Evolutionary conservation across 331 rosid species (phyloP).

Genomic region (Saraca asoca): DNA sequence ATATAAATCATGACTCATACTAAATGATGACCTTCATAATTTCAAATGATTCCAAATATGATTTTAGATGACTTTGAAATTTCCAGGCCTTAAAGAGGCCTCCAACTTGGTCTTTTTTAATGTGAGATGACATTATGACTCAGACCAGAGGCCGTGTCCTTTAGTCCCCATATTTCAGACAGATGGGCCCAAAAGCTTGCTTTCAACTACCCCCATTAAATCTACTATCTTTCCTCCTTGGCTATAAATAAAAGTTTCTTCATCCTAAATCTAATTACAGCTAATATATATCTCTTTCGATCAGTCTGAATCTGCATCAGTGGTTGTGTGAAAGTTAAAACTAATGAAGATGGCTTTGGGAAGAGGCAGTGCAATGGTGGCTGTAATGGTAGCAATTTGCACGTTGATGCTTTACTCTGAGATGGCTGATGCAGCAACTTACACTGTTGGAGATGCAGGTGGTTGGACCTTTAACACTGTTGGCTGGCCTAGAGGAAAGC

Average conservation of each 20-base stretch:
- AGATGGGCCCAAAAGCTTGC: neutral
- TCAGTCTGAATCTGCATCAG: neutral
- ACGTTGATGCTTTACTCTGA: conserved; percentile 43
- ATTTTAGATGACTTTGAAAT: too few relatives aligned
- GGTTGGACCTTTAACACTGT: conserved; percentile 77
- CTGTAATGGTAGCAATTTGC: conserved; percentile 29
- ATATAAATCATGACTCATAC: too few relatives aligned
- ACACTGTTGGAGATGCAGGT: conserved; percentile 54
- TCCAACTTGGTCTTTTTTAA: too few relatives aligned
- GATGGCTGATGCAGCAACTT: conserved; percentile 55
- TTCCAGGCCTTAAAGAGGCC: too few relatives aligned
- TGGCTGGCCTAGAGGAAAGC: conserved; percentile 73
- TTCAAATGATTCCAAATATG: too few relatives aligned
- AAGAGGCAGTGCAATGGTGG: conserved; percentile 78
- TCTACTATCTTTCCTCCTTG: neutral
- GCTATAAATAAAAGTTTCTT: conserved; percentile 15
- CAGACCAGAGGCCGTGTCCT: neutral
- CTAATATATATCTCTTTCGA: neutral
- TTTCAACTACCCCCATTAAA: conserved; percentile 3
- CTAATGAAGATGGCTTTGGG: conserved; percentile 55
- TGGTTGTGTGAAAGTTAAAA: neutral
- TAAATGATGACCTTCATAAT: too few relatives aligned
- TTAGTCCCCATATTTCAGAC: neutral
- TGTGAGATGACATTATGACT: neutral
- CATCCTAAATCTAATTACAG: neutral